Evolutionary conservation across 2,329 filamentous ascomycete species (phyloP).

Genomic region (Orbilia brochopaga): DNA sequence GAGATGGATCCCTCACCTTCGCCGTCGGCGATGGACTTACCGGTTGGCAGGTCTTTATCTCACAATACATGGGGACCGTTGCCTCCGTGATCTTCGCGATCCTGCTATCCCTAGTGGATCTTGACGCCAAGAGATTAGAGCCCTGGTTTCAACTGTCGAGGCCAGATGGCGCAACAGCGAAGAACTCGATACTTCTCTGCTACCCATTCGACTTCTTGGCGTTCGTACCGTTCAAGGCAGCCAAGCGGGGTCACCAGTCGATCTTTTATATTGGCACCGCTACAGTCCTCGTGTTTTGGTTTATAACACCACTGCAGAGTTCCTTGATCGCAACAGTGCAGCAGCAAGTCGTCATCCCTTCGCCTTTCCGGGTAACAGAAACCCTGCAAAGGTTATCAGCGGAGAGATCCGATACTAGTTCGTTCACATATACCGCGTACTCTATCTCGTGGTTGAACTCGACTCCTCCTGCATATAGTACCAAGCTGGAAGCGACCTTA

Average conservation of each 20-base stretch:
- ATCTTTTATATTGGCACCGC: slow-evolving; percentile 62
- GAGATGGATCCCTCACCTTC: slow-evolving; percentile 49
- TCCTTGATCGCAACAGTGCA: slow-evolving; percentile 61
- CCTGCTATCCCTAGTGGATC: slow-evolving; percentile 67
- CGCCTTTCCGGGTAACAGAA: slow-evolving; percentile 26
- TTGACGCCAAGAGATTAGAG: slow-evolving; percentile 67
- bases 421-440: slow-evolving; percentile 49
- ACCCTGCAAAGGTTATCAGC: slow-evolving; percentile 10
- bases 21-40: slow-evolving; percentile 21
- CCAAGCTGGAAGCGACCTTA: slow-evolving; percentile 38
- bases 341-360: slow-evolving; percentile 25
- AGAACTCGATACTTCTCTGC: slow-evolving; percentile 62
- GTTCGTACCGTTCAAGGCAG: slow-evolving; percentile 59
- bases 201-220: slow-evolving; percentile 64
- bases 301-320: slow-evolving; percentile 64
- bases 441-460: slow-evolving; percentile 50
- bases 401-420: slow-evolving; percentile 20
- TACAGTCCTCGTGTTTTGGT: slow-evolving; percentile 65
- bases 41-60: slow-evolving; percentile 42
- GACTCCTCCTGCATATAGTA: slow-evolving; percentile 45
- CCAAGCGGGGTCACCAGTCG: slow-evolving; percentile 62
- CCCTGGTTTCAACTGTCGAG: slow-evolving; percentile 67
- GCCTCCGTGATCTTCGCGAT: slow-evolving; percentile 65
- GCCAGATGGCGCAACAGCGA: slow-evolving; percentile 58
- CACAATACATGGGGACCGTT: slow-evolving; percentile 61